A percentile compares a stretch with the other conserved stretches of the same genome.
These are phyloP conservation scores for Phoma herbarum DNA, from an alignment of 2,329 filamentous ascomycete species.

Conservation along the genomic window DNA sequence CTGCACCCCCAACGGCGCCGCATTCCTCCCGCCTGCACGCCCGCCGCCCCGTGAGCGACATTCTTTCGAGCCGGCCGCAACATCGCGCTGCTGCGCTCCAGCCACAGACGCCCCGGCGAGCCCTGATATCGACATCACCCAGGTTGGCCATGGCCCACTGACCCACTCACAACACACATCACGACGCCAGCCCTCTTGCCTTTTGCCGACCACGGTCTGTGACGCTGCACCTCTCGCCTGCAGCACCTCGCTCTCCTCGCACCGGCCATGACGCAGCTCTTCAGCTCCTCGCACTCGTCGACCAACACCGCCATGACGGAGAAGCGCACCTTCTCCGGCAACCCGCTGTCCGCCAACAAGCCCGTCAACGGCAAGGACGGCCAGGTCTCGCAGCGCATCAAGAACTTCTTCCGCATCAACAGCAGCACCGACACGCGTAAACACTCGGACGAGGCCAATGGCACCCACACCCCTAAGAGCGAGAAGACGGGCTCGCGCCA, in stretches of 20 bases:
- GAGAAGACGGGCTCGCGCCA: slow-evolving; percentile 80
- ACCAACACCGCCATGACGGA: slow-evolving; percentile 52
- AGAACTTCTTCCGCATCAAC: slow-evolving; percentile 75
- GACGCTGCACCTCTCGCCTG: slow-evolving; percentile 17
- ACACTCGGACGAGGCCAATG: slow-evolving; percentile 50
- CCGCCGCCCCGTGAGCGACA: slow-evolving; percentile 28
- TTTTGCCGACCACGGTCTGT: slow-evolving; percentile 4
- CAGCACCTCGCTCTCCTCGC: slow-evolving; percentile 7
- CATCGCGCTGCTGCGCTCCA: slow-evolving; percentile 29
- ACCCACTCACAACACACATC: slow-evolving; percentile 34
- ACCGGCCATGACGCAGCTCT: slow-evolving; percentile 54
- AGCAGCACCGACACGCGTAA: slow-evolving; percentile 59
- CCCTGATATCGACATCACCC: slow-evolving; percentile 31
- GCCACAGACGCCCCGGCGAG: slow-evolving; percentile 32
- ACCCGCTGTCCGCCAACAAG: slow-evolving; percentile 57
- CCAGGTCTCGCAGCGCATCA: slow-evolving; percentile 70
- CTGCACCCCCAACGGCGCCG: neutral
- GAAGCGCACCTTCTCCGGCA: slow-evolving; percentile 61
- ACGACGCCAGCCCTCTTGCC: slow-evolving; percentile 19
- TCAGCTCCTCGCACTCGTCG: slow-evolving; percentile 51
- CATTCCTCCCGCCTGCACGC: slow-evolving; percentile 6
- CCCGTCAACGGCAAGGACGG: slow-evolving; percentile 59
- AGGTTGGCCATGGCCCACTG: slow-evolving; percentile 46
- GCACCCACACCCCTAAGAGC: slow-evolving; percentile 58
- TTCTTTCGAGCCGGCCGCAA: slow-evolving; percentile 36